Conservation (phyloP, 2,329 filamentous ascomycete genomes). For the Celoporthe dispersa region DNA sequence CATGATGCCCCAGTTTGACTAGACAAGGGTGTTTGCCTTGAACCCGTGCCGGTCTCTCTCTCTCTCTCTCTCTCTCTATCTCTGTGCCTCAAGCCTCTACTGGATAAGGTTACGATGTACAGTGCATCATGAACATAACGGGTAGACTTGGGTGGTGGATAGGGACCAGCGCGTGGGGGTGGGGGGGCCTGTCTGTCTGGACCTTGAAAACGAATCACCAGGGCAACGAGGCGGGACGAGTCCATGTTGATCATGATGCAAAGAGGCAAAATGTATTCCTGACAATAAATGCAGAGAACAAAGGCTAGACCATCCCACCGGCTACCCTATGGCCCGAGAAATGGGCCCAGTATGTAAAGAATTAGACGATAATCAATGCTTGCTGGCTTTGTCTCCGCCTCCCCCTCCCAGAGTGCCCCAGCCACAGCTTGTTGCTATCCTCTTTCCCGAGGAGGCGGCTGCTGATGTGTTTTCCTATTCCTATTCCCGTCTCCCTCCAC, state of each 20-base stretch:
- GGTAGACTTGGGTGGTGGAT: too few species aligned
- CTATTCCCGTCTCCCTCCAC: slow-evolving; percentile 5
- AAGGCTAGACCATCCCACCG: slow-evolving; percentile 1
- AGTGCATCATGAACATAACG: neutral
- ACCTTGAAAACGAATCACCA: neutral
- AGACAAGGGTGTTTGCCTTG: too few species aligned
- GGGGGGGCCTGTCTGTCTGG: neutral
- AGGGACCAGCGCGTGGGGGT: too few species aligned
- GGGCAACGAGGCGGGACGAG: neutral
- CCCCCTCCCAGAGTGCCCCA: neutral
- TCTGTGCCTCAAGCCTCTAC: neutral
- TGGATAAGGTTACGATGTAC: neutral
- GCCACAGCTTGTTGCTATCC: slow-evolving; percentile 8
- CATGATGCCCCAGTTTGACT: too few species aligned
- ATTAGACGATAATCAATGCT: slow-evolving; percentile 30
- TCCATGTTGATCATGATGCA: slow-evolving; percentile 11
- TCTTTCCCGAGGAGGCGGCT: slow-evolving; percentile 2
- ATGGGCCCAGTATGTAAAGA: slow-evolving; percentile 13
- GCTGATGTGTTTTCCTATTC: neutral
- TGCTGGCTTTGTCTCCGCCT: neutral
- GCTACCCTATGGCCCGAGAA: slow-evolving; percentile 4
- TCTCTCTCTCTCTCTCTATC: too few species aligned
- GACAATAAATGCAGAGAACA: slow-evolving; percentile 19
- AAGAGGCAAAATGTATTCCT: slow-evolving; percentile 28
- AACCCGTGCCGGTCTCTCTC: too few species aligned